A percentile compares a stretch with the other conserved stretches of the same genome.
Conservation (phyloP, 768 basidiomycete genomes). For the Pleurotus salmoneostramineus region DNA sequence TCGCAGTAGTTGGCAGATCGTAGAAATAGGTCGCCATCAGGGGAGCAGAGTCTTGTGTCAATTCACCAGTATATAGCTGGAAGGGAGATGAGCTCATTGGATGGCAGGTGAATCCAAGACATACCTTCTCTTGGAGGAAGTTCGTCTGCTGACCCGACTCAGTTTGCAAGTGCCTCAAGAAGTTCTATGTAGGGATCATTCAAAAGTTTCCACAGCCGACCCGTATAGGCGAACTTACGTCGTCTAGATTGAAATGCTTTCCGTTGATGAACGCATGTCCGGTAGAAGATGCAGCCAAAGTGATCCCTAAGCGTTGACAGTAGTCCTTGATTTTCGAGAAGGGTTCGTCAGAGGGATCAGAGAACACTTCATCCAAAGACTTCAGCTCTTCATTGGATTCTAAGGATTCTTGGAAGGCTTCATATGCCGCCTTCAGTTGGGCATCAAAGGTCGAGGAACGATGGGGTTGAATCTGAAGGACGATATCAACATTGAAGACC, state of each 20-base stretch:
- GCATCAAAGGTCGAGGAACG: conserved; percentile 26
- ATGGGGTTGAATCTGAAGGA: conserved; percentile 26
- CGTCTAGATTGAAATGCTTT: conserved; percentile 65
- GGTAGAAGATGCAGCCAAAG: conserved; percentile 25
- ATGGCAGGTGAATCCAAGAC: conserved; percentile 11
- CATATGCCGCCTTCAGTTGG: conserved; percentile 29
- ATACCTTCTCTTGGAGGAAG: conserved; percentile 72
- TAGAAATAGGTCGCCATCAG: conserved; percentile 81
- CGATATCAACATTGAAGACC: neutral
- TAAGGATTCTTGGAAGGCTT: neutral
- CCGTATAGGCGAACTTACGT: conserved; percentile 44
- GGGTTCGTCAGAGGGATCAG: conserved; percentile 21
- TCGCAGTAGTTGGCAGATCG: conserved; percentile 71
- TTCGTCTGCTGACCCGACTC: conserved; percentile 59
- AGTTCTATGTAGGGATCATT: conserved; percentile 40
- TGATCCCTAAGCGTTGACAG: conserved; percentile 52
- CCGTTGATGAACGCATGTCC: conserved; percentile 90
- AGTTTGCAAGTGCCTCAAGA: conserved; percentile 57
- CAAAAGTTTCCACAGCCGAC: neutral
- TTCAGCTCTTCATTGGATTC: conserved; percentile 13
- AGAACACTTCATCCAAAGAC: conserved; percentile 37
- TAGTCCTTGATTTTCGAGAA: conserved; percentile 51
- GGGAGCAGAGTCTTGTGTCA: conserved; percentile 49
- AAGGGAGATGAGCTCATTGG: neutral
- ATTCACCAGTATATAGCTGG: conserved; percentile 55